Conservation (phyloP, 257 asterid species). For the Solanum medicagineum region DNA sequence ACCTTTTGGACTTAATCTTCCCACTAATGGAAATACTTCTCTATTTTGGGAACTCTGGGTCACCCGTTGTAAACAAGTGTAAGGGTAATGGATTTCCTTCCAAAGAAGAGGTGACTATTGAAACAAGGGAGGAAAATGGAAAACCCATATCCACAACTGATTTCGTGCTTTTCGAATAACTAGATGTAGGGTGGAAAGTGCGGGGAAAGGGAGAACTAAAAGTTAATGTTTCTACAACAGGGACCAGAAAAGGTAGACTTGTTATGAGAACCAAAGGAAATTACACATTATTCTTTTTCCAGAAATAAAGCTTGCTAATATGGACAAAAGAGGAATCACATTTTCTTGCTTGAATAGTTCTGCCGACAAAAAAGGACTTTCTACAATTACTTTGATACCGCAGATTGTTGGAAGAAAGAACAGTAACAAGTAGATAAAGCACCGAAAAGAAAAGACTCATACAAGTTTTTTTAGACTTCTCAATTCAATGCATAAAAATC, state of each 20-base stretch:
- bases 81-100: slow-evolving; percentile 35
- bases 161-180: slow-evolving; percentile 54
- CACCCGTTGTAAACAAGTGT: slow-evolving; percentile 13
- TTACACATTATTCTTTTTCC: slow-evolving; percentile 65
- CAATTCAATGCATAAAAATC: too few relatives aligned
- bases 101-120: slow-evolving; percentile 48
- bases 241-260: slow-evolving; percentile 59
- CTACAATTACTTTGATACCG: slow-evolving; percentile 60
- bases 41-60: slow-evolving; percentile 26
- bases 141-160: slow-evolving; percentile 49
- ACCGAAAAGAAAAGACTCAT: too few relatives aligned
- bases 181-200: slow-evolving; percentile 73
- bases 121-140: slow-evolving; percentile 78
- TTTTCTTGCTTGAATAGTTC: slow-evolving; percentile 80
- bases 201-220: slow-evolving; percentile 91
- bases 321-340: slow-evolving; percentile 88
- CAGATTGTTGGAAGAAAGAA: too few relatives aligned
- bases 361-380: slow-evolving; percentile 57
- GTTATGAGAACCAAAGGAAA: slow-evolving; percentile 79
- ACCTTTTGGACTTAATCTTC: background rate
- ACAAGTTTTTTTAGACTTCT: too few relatives aligned
- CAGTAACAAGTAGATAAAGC: too few relatives aligned
- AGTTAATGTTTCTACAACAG: slow-evolving; percentile 48
- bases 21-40: slow-evolving; percentile 24
- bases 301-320: slow-evolving; percentile 75